These are phyloP conservation scores for Diaporthe citri DNA, from an alignment of 2,329 filamentous ascomycete genomes.

Conservation along the genomic window DNA sequence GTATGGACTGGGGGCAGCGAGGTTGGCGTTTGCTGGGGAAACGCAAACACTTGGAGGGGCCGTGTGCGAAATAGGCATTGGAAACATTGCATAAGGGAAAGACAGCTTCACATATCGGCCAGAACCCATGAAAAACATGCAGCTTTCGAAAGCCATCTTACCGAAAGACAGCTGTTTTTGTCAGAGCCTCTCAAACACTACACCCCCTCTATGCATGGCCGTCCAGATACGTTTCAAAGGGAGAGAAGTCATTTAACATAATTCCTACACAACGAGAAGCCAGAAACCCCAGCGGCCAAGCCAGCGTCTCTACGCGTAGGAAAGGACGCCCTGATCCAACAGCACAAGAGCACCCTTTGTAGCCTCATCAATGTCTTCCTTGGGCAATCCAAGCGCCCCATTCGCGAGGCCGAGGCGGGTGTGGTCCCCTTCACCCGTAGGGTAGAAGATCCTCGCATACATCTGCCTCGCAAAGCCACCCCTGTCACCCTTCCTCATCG, in stretches of 20 bases:
- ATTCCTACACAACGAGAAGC: neutral
- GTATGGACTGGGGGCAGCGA: too few species aligned
- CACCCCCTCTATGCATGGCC: neutral
- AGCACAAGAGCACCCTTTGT: constrained; percentile 64
- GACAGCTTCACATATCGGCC: neutral
- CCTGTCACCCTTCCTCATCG: constrained; percentile 58
- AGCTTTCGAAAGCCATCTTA: neutral
- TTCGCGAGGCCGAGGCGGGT: constrained; percentile 60
- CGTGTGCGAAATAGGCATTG: neutral
- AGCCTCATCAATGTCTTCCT: constrained; percentile 69
- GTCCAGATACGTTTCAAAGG: neutral
- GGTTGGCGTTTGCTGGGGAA: neutral
- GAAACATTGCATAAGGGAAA: neutral
- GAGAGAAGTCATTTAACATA: neutral
- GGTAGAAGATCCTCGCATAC: constrained; percentile 68
- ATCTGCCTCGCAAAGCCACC: constrained; percentile 63
- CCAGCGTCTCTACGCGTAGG: neutral
- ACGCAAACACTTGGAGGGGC: rapidly evolving
- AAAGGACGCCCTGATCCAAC: constrained; percentile 7
- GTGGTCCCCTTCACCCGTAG: constrained; percentile 54
- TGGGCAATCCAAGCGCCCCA: constrained; percentile 63
- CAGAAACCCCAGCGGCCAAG: too few species aligned
- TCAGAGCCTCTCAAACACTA: too few species aligned
- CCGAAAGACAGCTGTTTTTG: neutral
- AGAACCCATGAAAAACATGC: neutral